Evolutionary conservation across 495 filamentous ascomycete genomes (phyloP), one percentile per base, ranked within the genome.

Genomic region (Penicillium crystallinum): DNA sequence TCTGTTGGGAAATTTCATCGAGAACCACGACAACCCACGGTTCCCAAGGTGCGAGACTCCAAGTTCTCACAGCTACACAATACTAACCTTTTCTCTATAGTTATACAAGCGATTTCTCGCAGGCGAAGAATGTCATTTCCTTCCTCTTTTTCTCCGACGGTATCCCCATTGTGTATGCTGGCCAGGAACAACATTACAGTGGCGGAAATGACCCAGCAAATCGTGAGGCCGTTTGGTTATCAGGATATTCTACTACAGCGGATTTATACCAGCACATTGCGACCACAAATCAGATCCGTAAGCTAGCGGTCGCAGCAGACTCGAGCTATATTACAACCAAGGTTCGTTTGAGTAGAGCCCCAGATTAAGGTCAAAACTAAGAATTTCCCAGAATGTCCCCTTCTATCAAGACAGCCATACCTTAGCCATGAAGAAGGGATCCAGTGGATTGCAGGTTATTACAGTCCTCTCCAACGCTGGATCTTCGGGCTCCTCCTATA

Each of bases 1-100:
- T 4, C 66, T 89, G 2, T 75, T 89, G 3, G 87, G 88, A 31
- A 84, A 78, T 12, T 95, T 95, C 65, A 62, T 85, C 15, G 89
- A 92, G 57, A 95, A 95, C 61, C 89, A 95, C 59, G 89, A 95
- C 64, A 77, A 82, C 17, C 71, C 79, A 5, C 79, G 88, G 3
- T 89, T 88, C 60, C 66, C 86, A 8, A 82, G 72, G 69, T 74
- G 58, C 43, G 0, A 30, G 1, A 10, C 1, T 39, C 17, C 11
- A 50, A 14, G 18, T 10, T 29, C n/a, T 6, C 34, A n/a, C 1
- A 7, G 19, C 11, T 42, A 14, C 0, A 7, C 9, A 9, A 27
- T 6, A 22, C 46, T 58, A 12, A 33, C 12, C 4, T 18, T 18
- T n/a, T 17, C 17, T 8, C 27, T 11, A 30, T 54, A 81, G 84